A percentile compares a stretch with the other conserved stretches of the same genome.
Evolutionary conservation across 768 basidiomycete species (phyloP).

Genomic region (Leucogyrophana mollusca): DNA sequence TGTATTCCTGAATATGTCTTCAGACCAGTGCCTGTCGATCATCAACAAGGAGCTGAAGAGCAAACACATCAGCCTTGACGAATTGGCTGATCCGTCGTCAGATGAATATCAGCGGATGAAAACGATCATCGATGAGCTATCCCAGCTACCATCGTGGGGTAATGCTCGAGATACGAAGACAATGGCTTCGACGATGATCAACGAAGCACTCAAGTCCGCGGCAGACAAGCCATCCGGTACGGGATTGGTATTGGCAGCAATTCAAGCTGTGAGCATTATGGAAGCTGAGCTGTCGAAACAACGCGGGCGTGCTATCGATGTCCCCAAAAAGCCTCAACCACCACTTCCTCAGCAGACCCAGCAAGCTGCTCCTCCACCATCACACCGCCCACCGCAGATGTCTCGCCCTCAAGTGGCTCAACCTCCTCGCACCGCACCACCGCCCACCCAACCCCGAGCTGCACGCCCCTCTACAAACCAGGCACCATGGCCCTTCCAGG

Average conservation of each 20-base stretch:
- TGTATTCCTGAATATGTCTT: conserved; percentile 49
- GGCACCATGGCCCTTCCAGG: no score
- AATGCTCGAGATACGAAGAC: conserved; percentile 67
- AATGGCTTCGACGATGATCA: conserved; percentile 47
- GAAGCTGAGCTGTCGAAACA: conserved; percentile 20
- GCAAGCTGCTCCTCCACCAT: conserved; percentile 19
- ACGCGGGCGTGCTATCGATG: conserved; percentile 18
- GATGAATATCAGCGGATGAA: conserved; percentile 34
- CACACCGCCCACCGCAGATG: conserved; percentile 14
- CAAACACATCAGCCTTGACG: conserved; percentile 36
- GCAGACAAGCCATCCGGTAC: conserved; percentile 10
- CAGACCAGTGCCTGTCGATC: conserved; percentile 48
- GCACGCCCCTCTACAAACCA: no score
- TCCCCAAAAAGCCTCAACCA: conserved; percentile 16
- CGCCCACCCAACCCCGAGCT: conserved; percentile 5
- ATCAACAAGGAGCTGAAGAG: conserved; percentile 47
- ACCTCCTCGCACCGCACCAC: not conserved
- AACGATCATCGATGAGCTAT: conserved; percentile 38
- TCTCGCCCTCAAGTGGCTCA: conserved; percentile 2
- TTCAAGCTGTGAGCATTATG: conserved; percentile 30
- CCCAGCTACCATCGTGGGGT: conserved; percentile 56
- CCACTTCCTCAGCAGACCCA: conserved; percentile 3
- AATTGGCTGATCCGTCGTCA: conserved; percentile 33
- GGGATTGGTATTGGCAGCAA: conserved; percentile 20
- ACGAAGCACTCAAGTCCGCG: conserved; percentile 34